Base-by-base conservation (phyloP, 78 protist species). In the Dictyostelium capitatum region DNA sequence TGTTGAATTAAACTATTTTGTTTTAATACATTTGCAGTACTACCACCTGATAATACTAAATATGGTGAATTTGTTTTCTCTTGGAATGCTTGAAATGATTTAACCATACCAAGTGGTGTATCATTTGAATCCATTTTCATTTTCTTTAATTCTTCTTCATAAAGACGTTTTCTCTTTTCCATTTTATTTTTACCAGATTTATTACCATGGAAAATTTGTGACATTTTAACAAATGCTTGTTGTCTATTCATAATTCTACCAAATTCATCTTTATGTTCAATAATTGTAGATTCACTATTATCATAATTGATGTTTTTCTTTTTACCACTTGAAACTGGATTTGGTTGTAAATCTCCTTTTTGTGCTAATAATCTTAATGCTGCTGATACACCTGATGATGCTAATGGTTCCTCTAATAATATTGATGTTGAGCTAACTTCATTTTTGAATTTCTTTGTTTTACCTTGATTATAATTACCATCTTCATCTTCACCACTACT, bases 201-300 rank as follows among this genome's bases (percentile, higher is more conserved):
- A 30, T 87, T 87, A 25, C 84, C 84, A 64, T 87, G 93, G 67
- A 87, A 87, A 7, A 20, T 79, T 62, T 87, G 93, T 12, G 93
- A 87, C 23, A 32, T 50, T 12, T 67, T 46, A 30, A 62, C 67
- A n/a, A 77, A 87, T 19, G 81, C 79, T 30, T 87, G 79, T 32
- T 87, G 50, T 37, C 81, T 32, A 50, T 48, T 78, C 84, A 87
- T 77, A 25, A 51, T 15, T 28, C 81, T 51, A 51, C 93, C 93
- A 78, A 87, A 87, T 32, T 87, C 78, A 77, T 87, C 84, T 37
- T 87, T 73, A 20, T 53, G 80, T 87, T 87, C 79, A 51, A 87
- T 77, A 5, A 87, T 48, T 3, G 93, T 77, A 0, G 78, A 80
- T 46, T 62, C 72, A 11, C 32, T 32, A 46, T 87, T 82, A 37